A percentile compares a stretch with the other conserved stretches of the same genome.
These are phyloP conservation scores for Neurospora terricola DNA, from an alignment of 495 filamentous ascomycete genomes.

Conservation along the genomic window DNA sequence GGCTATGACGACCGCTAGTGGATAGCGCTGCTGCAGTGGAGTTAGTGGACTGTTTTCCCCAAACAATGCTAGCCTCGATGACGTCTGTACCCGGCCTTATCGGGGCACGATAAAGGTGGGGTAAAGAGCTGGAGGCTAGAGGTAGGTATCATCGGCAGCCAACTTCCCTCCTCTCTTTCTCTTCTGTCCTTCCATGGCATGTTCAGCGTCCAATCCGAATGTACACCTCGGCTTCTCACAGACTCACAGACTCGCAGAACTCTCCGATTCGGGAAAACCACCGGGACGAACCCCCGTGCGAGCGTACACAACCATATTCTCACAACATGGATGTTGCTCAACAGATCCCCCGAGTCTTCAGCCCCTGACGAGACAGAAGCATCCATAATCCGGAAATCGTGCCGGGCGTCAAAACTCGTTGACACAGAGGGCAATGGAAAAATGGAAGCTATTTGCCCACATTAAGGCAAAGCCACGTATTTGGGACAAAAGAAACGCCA, in stretches of 20 bases:
- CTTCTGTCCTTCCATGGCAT: not conserved
- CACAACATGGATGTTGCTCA: not conserved
- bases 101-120: not conserved
- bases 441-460: not conserved
- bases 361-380: not conserved
- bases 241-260: not conserved
- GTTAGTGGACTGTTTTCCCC: not conserved
- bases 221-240: not conserved
- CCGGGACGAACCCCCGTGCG: not conserved
- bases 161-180: not conserved
- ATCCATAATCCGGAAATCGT: not conserved
- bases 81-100: not conserved
- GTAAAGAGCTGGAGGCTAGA: not conserved
- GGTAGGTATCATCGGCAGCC: not conserved
- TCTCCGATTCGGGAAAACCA: not conserved
- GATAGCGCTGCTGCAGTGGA: not conserved
- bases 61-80: not conserved
- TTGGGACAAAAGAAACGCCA: not conserved
- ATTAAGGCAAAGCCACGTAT: not conserved
- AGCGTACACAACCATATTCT: not conserved
- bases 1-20: not conserved
- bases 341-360: not conserved
- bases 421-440: not conserved
- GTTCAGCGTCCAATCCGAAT: not conserved
- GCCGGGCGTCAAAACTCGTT: not conserved